Evolutionary conservation across 441 rosid genomes (phyloP).

Genomic region (Gossypium laxum): DNA sequence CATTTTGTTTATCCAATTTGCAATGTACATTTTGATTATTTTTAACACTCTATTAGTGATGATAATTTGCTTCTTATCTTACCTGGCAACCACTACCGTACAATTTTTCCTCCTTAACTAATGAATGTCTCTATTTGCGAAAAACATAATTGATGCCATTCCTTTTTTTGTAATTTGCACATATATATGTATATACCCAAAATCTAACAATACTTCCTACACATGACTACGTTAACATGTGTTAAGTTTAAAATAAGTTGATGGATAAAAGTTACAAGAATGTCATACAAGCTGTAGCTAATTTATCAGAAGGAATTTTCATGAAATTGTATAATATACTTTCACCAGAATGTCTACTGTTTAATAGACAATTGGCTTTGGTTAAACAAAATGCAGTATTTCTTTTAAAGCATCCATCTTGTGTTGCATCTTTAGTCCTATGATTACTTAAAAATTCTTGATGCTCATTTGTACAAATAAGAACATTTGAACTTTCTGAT

Average conservation of each 20-base stretch:
- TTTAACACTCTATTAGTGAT: neutral
- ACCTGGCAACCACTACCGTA: neutral
- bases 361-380: neutral
- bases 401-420: neutral
- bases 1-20: neutral
- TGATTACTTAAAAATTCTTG: neutral
- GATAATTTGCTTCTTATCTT: neutral
- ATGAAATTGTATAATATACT: neutral
- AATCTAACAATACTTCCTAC: neutral
- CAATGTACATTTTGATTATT: neutral
- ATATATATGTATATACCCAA: neutral
- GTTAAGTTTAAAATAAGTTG: neutral
- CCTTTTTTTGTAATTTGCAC: neutral
- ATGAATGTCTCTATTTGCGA: neutral
- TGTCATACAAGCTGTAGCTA: neutral
- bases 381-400: neutral
- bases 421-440: neutral
- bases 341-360: neutral
- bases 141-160: neutral
- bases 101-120: neutral
- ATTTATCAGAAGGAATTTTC: neutral
- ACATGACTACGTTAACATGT: neutral
- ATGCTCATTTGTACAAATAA: neutral
- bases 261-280: neutral
- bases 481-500: slow-evolving; percentile 5